Evolutionary conservation across 768 basidiomycete species (phyloP).

Genomic region (Gelatoporia subvermispora): DNA sequence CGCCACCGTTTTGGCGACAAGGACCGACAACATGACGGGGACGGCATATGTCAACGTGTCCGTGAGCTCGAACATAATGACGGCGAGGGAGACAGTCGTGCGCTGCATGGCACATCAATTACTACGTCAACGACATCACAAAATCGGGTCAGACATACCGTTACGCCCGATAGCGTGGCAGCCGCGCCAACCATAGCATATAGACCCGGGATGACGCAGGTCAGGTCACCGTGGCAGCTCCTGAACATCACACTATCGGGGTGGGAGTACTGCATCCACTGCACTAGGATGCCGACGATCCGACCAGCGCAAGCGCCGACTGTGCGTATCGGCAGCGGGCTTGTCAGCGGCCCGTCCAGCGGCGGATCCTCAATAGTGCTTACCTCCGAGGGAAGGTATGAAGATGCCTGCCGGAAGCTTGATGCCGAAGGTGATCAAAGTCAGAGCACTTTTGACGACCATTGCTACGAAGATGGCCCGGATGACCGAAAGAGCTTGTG

Average conservation of each 20-base stretch:
- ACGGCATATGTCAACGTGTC: constrained; percentile 90
- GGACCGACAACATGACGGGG: constrained; percentile 82
- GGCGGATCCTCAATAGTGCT: background rate
- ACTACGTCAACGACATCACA: constrained; percentile 1
- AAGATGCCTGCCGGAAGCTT: constrained; percentile 93
- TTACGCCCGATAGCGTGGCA: constrained; percentile 91
- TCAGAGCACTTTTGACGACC: constrained; percentile 75
- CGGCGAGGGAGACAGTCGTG: constrained; percentile 89
- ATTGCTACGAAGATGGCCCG: constrained; percentile 68
- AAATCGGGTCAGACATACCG: constrained; percentile 46
- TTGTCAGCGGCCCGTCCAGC: background rate
- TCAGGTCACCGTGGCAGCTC: constrained; percentile 55
- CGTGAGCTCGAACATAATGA: constrained; percentile 95
- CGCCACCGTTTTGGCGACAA: constrained; percentile 88
- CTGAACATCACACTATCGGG: constrained; percentile 60
- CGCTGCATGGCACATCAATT: constrained; percentile 37
- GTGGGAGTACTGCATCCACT: constrained; percentile 63
- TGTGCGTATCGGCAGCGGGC: background rate
- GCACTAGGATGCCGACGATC: constrained; percentile 76
- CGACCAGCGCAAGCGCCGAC: constrained; percentile 94
- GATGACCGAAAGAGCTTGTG: constrained; percentile 58
- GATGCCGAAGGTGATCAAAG: constrained; percentile 90
- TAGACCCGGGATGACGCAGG: constrained; percentile 84
- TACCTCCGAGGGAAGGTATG: constrained; percentile 79
- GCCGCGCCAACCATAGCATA: constrained; percentile 98